These are phyloP conservation scores for Ganoderma multipileum DNA, from an alignment of 1,284 basidiomycete species.

Conservation along the genomic window DNA sequence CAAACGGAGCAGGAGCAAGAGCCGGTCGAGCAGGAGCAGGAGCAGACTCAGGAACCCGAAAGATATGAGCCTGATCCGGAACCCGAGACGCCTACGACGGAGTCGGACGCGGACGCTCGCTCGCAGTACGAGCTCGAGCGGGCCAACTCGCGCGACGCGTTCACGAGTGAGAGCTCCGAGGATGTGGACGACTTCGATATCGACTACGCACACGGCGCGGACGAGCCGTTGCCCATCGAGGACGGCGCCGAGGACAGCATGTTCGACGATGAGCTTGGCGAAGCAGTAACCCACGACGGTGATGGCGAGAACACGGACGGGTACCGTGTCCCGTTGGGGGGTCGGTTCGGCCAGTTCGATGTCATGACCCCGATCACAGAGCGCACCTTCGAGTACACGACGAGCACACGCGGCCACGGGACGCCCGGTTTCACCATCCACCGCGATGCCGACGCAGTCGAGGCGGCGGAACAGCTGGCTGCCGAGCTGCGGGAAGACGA, in stretches of 20 bases:
- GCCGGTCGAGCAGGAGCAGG: conserved; percentile 18
- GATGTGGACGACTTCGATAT: conserved; percentile 27
- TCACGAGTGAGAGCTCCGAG: conserved; percentile 29
- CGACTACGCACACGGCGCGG: conserved; percentile 20
- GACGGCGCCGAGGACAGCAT: conserved; percentile 22
- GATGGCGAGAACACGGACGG: conserved; percentile 49
- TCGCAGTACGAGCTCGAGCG: conserved; percentile 25
- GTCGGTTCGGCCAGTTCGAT: conserved; percentile 80
- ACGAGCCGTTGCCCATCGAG: conserved; percentile 5
- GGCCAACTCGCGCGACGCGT: conserved; percentile 20
- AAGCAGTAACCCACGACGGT: conserved; percentile 29
- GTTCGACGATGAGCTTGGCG: conserved; percentile 19
- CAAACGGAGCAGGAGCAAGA: conserved; percentile 18
- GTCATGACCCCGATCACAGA: conserved; percentile 97
- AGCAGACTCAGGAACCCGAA: conserved; percentile 25
- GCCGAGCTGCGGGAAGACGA: conserved; percentile 44
- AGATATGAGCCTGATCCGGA: conserved; percentile 3
- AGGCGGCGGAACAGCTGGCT: conserved; percentile 48
- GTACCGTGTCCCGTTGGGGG: conserved; percentile 65
- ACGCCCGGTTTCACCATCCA: conserved; percentile 47
- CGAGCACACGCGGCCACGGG: conserved; percentile 56
- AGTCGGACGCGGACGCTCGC: conserved; percentile 27
- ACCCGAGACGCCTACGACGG: conserved; percentile 28
- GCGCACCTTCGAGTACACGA: conserved; percentile 86
- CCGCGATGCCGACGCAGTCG: conserved; percentile 50